Percentiles rank a stretch among this genome's conserved stretches.
Evolutionary conservation across 495 filamentous ascomycete genomes (phyloP).

Genomic region (Bacidia rubella): DNA sequence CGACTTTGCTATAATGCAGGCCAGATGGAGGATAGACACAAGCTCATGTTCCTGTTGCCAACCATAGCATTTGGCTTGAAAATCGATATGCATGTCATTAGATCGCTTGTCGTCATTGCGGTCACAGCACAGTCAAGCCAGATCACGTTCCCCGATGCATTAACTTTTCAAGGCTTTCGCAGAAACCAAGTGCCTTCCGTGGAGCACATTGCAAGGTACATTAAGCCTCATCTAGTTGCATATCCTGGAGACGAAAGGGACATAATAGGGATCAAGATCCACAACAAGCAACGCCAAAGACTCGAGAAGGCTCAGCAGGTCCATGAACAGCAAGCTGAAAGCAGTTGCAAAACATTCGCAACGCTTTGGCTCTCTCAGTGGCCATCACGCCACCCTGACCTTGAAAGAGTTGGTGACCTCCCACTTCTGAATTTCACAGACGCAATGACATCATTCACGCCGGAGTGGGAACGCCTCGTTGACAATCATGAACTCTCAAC

Average conservation of each 20-base stretch:
- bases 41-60: slow-evolving; percentile 32
- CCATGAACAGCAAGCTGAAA: slow-evolving; percentile 19
- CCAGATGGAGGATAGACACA: slow-evolving; percentile 17
- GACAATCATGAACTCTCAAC: no score
- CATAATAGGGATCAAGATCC: no score
- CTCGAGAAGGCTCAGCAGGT: slow-evolving; percentile 14
- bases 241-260: no score
- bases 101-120: slow-evolving; percentile 26
- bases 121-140: slow-evolving; percentile 24
- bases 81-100: slow-evolving; percentile 25
- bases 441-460: no score
- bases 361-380: slow-evolving; percentile 24
- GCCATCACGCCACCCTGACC: no score
- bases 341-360: slow-evolving; percentile 21
- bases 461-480: no score
- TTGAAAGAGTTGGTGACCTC: no score
- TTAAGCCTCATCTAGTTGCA: no score
- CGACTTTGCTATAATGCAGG: slow-evolving; percentile 16
- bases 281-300: slow-evolving; percentile 16
- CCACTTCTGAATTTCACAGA: no score
- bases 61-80: slow-evolving; percentile 26
- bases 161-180: slow-evolving; percentile 22
- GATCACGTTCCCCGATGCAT: slow-evolving; percentile 20
- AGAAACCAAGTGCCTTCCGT: slow-evolving; percentile 18
- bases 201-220: no score